Evolutionary conservation across 768 basidiomycete species (phyloP), one percentile per base, ranked within the genome.

Genomic region (Boletus vermiculosoides): DNA sequence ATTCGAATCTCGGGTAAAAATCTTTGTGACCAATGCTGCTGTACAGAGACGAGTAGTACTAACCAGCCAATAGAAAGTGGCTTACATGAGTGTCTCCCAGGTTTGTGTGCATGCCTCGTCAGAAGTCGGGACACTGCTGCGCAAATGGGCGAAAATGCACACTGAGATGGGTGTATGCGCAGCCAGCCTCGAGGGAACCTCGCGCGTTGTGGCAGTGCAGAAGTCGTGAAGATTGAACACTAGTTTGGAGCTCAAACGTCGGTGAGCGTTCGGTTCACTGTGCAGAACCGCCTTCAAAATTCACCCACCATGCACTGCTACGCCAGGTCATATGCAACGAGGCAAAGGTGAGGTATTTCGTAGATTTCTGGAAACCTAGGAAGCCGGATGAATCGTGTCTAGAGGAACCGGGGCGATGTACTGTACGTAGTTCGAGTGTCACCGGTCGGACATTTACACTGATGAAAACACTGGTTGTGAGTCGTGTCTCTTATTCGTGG

Each of bases 181-280:
- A 40, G 58, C 30, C 48, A 41, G 61, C 70, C 70, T 73, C 65
- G 62, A 71, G 71, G 67, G 13, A 52, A 45, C 61, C 67, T 66
- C 41, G 48, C 55, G 56, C 46, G 28, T 37, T 46, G 60, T 62
- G 70, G 70, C 72, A 31, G 60, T 73, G 66, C 20, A 36, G 5
- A 16, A 25, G 39, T 31, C 34, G 25, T 25, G 34, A 36, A 36
- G 34, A 34, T 34, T 34, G 13, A 13, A 34, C 33, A 25, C 25
- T 25, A 4, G 10, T 34, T 34, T 34, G 18, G 40, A 42, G 11
- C 30, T 22, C 45, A 46, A 50, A 30, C 45, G 58, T 59, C 62
- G 58, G 54, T 25, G 41, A 50, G 44, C 34, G 16, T 44, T 39
- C 16, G 40, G 47, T 44, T 55, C 22, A 64, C 56, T 45, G 52